These are phyloP conservation scores for Ceratocystis cacaofunesta DNA, from an alignment of 2,329 filamentous ascomycete genomes.

Conservation along the genomic window DNA sequence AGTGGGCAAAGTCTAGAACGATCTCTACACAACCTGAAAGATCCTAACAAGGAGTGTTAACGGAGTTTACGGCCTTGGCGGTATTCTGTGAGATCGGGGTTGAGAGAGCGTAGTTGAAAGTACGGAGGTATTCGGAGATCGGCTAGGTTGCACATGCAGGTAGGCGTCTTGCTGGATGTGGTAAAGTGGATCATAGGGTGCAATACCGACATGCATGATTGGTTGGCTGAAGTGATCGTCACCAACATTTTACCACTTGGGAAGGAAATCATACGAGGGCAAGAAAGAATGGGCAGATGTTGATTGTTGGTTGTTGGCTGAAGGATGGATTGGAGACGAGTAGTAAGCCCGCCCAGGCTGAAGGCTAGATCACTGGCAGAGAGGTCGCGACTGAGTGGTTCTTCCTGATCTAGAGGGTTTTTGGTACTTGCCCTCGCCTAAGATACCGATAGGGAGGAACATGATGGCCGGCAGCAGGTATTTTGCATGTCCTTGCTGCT, in stretches of 20 bases:
- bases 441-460: background rate
- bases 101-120: background rate
- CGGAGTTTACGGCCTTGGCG: no score
- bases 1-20: no score
- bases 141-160: background rate
- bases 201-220: background rate
- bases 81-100: background rate
- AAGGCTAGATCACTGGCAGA: background rate
- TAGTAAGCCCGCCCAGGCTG: background rate
- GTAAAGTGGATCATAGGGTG: background rate
- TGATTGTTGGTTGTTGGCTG: background rate
- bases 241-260: background rate
- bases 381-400: background rate
- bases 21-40: no score
- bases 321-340: background rate
- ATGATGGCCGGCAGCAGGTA: background rate
- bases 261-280: background rate
- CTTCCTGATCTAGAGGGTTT: no score
- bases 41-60: no score
- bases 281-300: background rate
- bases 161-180: background rate
- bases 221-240: background rate
- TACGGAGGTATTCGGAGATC: no score
- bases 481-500: background rate
- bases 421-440: no score